These are phyloP conservation scores for Penicillium sp. DNA, from an alignment of 2,329 filamentous ascomycete genomes.

Conservation along the genomic window DNA sequence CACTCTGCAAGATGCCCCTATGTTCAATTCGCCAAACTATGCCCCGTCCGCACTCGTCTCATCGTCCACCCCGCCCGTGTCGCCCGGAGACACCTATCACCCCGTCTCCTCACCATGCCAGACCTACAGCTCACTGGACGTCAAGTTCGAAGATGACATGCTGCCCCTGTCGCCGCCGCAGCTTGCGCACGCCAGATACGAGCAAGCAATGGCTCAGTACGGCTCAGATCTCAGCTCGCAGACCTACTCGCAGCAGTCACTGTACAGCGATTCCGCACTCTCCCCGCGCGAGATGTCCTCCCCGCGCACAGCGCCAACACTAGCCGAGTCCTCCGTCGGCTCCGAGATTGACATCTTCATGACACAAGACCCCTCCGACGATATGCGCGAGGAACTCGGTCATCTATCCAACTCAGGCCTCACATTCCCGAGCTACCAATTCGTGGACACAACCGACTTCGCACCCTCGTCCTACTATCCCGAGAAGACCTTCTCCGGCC, in stretches of 20 bases:
- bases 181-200: constrained; percentile 22
- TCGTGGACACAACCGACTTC: constrained; percentile 29
- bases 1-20: constrained; percentile 34
- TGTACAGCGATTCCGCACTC: constrained; percentile 30
- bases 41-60: constrained; percentile 44
- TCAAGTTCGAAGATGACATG: constrained; percentile 38
- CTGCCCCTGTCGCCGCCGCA: constrained; percentile 34
- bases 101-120: constrained; percentile 37
- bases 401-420: constrained; percentile 30
- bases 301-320: constrained; percentile 35
- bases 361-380: constrained; percentile 31
- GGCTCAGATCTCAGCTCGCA: constrained; percentile 13
- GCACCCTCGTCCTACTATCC: constrained; percentile 35
- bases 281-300: constrained; percentile 37
- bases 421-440: constrained; percentile 29
- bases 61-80: constrained; percentile 48
- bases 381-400: constrained; percentile 32
- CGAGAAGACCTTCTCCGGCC: constrained; percentile 31
- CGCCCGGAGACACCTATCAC: constrained; percentile 42
- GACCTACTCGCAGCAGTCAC: constrained; percentile 27
- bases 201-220: constrained; percentile 25
- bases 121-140: constrained; percentile 38
- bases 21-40: constrained; percentile 42
- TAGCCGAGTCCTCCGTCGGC: constrained; percentile 33
- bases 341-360: constrained; percentile 44